Evolutionary conservation across 345 rosid species (phyloP), one percentile per base, ranked within the genome.

Genomic region (Dimocarpus longan): DNA sequence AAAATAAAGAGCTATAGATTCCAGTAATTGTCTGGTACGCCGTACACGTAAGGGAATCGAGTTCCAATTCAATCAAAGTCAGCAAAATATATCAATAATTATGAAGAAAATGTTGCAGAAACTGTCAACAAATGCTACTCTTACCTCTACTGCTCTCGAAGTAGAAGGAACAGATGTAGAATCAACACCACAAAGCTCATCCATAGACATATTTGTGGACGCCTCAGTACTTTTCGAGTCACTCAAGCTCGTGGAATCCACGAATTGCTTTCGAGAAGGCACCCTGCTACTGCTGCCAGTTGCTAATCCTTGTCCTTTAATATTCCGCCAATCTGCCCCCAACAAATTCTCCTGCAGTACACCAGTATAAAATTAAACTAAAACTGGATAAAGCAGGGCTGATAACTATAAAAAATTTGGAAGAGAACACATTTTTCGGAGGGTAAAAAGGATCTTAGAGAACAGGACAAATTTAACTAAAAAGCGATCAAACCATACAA

Each of bases 131-230:
- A 67, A 56, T 9, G 26, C 62, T 15, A 69, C 40, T 19, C 86
- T 86, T 86, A 91, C 98, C 92, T 96, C 98, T 74, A 80, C 84
- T 11, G 87, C 79, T 86, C 99, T 91, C 57, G 99, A 96, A 77
- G 95, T 87, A 19, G 98, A 92, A 4, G 97, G 93, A 73, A 75
- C 81, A 70, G 90, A 87, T 54, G 87, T 87, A 73, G 97, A 92
- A 84, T 93, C 95, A 66, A 86, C 89, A 64, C 86, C 86, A 75
- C 90, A 80, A 44, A 89, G 85, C 67, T 96, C 94, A 78, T 96
- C 93, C 87, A 88, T n/a, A 18, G 90, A 86, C 74, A 84, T 66
- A 79, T 84, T 91, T 10, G 92, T 80, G 22, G 92, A 90, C 60
- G 92, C 91, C 84, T 96, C 97, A 0, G 88, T 86, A 82, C 87